Conservation (phyloP, 2,329 filamentous ascomycete genomes). For the Pezicula carpinea region DNA sequence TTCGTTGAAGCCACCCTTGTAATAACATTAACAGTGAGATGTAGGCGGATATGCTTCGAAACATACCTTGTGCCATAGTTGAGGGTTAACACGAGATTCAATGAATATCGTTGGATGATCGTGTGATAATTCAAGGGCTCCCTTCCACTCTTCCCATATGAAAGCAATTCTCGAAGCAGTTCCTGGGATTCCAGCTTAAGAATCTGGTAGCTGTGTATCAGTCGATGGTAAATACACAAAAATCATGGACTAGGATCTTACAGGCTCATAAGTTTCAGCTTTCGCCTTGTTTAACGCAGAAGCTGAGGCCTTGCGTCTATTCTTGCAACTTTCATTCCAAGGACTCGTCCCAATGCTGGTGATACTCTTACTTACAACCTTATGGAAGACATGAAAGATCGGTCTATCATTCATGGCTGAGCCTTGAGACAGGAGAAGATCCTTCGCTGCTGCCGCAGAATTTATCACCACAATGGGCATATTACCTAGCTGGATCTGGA, state of each 20-base stretch:
- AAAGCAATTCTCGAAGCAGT: conserved; percentile 21
- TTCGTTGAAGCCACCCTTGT: neutral
- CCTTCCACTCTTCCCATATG: too few species aligned
- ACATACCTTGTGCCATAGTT: too few species aligned
- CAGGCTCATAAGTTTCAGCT: too few species aligned
- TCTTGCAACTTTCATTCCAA: too few species aligned
- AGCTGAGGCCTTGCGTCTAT: too few species aligned
- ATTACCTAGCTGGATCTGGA: conserved; percentile 52
- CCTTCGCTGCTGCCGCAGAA: conserved; percentile 42
- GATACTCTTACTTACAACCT: conserved; percentile 17
- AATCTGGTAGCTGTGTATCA: too few species aligned
- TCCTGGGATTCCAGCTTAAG: too few species aligned
- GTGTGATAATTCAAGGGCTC: too few species aligned
- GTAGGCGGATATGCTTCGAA: too few species aligned
- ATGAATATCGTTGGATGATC: too few species aligned
- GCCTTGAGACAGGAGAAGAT: conserved; percentile 45
- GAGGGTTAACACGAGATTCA: too few species aligned
- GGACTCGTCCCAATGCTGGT: conserved; percentile 54
- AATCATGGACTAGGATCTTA: conserved; percentile 30
- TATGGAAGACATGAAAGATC: conserved; percentile 54
- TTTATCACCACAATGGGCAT: conserved; percentile 52
- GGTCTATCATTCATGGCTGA: conserved; percentile 49
- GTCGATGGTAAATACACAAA: conserved; percentile 33
- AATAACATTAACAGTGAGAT: neutral
- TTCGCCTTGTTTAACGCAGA: too few species aligned